Percentiles rank a stretch among this genome's conserved stretches.
These are phyloP conservation scores for Phialophora expanda DNA, from an alignment of 2,329 filamentous ascomycete species.

Conservation along the genomic window DNA sequence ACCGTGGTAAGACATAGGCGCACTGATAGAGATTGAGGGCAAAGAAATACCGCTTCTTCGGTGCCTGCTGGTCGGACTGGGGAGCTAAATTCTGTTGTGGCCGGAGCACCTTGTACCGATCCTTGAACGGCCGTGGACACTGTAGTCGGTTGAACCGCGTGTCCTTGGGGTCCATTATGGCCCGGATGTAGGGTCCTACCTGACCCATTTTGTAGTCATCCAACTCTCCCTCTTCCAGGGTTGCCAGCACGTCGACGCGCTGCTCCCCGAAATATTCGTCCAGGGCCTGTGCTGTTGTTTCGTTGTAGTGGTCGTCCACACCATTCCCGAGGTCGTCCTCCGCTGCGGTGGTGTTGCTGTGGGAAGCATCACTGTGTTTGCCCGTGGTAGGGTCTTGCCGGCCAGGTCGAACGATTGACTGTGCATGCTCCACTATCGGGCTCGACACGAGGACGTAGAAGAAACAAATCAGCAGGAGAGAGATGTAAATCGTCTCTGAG, in stretches of 20 bases:
- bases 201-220: constrained; percentile 7
- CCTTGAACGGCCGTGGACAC: constrained; percentile 13
- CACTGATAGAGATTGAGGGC: constrained; percentile 59
- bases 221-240: constrained; percentile 6
- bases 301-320: not conserved
- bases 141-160: constrained; percentile 16
- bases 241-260: not conserved
- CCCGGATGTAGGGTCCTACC: constrained; percentile 19
- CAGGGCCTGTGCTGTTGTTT: not conserved
- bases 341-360: not conserved
- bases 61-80: not conserved
- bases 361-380: not conserved
- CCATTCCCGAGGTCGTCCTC: not conserved
- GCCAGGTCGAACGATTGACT: not conserved
- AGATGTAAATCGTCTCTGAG: constrained; percentile 12
- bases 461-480: constrained; percentile 12
- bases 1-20: constrained; percentile 54
- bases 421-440: constrained; percentile 2
- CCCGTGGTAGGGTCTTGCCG: not conserved
- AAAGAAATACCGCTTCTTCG: constrained; percentile 53
- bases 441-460: constrained; percentile 16
- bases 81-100: not conserved
- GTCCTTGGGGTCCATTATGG: constrained; percentile 23
- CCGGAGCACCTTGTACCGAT: constrained; percentile 13
- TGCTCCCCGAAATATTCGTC: not conserved